Conservation (phyloP, 129 eudicot genomes). For the Flaveria ramosissima region DNA sequence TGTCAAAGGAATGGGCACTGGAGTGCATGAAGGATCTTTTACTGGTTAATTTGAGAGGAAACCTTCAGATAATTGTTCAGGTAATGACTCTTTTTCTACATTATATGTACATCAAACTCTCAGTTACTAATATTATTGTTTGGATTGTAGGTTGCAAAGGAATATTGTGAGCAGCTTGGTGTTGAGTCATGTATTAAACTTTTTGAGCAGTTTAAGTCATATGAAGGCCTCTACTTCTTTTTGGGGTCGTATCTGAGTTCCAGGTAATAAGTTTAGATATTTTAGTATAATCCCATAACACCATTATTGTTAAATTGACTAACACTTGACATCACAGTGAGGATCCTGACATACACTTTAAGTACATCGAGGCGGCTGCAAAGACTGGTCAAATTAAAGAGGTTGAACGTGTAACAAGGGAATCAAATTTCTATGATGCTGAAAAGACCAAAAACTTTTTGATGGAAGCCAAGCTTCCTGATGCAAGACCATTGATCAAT, state of each 20-base stretch:
- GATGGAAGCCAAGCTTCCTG: constrained; percentile 99
- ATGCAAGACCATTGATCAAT: constrained; percentile 95
- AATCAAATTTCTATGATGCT: constrained; percentile 91
- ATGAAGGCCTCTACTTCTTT: constrained; percentile 95
- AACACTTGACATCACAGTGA: constrained; percentile 54
- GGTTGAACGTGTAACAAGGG: constrained; percentile 97
- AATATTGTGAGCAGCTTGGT: constrained; percentile 93
- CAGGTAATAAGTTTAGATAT: constrained; percentile 50
- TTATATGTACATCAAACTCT: neutral
- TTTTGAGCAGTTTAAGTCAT: constrained; percentile 93
- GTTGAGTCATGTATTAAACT: constrained; percentile 91
- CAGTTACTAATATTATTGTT: neutral
- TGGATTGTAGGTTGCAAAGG: constrained; percentile 87
- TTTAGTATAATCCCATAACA: too few relatives aligned
- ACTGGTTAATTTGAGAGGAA: constrained; percentile 93
- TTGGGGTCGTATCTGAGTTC: constrained; percentile 96
- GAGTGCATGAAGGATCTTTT: constrained; percentile 99
- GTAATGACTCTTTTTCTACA: constrained; percentile 36
- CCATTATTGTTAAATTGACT: constrained; percentile 11
- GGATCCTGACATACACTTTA: constrained; percentile 97
- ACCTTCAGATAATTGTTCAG: constrained; percentile 99
- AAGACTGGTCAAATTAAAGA: constrained; percentile 98
- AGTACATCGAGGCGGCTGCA: constrained; percentile 98
- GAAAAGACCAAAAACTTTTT: constrained; percentile 95
- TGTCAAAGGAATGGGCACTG: constrained; percentile 93